Base-by-base conservation (phyloP, 2,329 filamentous ascomycete species). In the Penicillium sp. region DNA sequence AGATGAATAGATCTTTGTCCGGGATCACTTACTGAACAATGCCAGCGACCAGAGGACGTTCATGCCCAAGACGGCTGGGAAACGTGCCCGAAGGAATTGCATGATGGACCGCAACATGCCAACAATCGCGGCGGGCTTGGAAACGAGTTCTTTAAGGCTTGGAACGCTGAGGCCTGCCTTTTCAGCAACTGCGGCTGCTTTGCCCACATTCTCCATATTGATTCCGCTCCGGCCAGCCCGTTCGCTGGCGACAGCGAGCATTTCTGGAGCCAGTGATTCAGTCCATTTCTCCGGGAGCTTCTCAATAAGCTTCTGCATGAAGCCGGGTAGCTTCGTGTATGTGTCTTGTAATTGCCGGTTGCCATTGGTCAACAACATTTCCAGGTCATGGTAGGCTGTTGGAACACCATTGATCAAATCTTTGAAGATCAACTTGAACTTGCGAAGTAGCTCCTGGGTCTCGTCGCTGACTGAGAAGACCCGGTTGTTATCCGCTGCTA, bases 361-460 rank as follows among this genome's bases (percentile, higher is more conserved):
- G n/a, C 84, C 85, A 58, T 87, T 85, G 10, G 81, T 86, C 65
- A 89, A 80, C 19, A 89, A 80, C 72, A 83, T 85, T 69, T 89
- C 87, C n/a, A 99, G 88, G 74, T 99, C 95, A 72, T 90, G 85
- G 76, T 96, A 97, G 2, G 95, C 95, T 0, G 94, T 97, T 3
- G 95, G 95, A 1, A 92, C 95, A 63, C 95, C 95, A 73, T 93
- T 93, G 70, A 95, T 86, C 16, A 97, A 85, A 74, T 99, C 95
- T 74, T 94, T 95, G 72, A 99, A 90, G 37, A 97, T 89, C 58
- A 93, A 83, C 1, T 92, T 96, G 82, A 99, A 99, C 64, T 89
- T 87, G 57, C 87, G 85, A 55, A 97, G 85, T 33, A 97, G 84
- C 65, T 92, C 89, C 63, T 92, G 88, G 0, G 92, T 94, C 69